Evolutionary conservation across 345 rosid genomes (phyloP).

Genomic region (Erodium maritimum): DNA sequence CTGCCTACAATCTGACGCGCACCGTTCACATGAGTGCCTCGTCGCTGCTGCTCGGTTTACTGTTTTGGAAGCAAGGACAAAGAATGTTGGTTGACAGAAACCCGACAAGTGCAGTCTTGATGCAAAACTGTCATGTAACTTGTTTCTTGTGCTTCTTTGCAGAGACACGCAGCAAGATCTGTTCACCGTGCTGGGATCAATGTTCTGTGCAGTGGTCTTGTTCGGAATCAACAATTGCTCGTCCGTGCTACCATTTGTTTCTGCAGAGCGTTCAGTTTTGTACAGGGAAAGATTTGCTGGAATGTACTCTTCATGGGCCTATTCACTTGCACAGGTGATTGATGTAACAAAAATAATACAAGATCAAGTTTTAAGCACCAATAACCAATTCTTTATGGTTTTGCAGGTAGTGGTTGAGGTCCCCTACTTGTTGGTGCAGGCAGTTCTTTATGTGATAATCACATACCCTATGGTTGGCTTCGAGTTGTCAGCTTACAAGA

Average conservation of each 20-base stretch:
- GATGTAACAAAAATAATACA: neutral
- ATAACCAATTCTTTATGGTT: neutral
- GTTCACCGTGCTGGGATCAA: conserved; percentile 48
- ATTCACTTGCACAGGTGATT: conserved; percentile 54
- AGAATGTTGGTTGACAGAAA: conserved; percentile 34
- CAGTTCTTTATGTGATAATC: conserved; percentile 25
- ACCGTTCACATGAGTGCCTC: conserved; percentile 18
- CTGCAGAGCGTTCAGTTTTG: conserved; percentile 50
- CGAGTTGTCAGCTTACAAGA: conserved; percentile 34
- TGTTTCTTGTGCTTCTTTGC: neutral
- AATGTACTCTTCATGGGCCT: conserved; percentile 71
- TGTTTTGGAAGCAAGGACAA: conserved; percentile 62
- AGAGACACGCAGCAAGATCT: conserved; percentile 56
- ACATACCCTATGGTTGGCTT: conserved; percentile 69
- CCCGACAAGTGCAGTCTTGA: neutral
- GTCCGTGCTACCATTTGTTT: conserved; percentile 39
- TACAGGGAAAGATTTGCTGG: conserved; percentile 77
- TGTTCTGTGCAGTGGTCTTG: conserved; percentile 35
- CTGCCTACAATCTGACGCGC: conserved; percentile 55
- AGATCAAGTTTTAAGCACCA: neutral
- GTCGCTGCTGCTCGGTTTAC: conserved; percentile 44
- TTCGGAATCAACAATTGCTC: conserved; percentile 61
- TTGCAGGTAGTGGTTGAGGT: conserved; percentile 56
- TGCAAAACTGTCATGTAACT: neutral
- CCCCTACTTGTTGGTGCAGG: conserved; percentile 45